A percentile compares a stretch with the other conserved stretches of the same genome.
These are phyloP conservation scores for Sophora flavescens DNA, from an alignment of 306 rosid species.

Conservation along the genomic window DNA sequence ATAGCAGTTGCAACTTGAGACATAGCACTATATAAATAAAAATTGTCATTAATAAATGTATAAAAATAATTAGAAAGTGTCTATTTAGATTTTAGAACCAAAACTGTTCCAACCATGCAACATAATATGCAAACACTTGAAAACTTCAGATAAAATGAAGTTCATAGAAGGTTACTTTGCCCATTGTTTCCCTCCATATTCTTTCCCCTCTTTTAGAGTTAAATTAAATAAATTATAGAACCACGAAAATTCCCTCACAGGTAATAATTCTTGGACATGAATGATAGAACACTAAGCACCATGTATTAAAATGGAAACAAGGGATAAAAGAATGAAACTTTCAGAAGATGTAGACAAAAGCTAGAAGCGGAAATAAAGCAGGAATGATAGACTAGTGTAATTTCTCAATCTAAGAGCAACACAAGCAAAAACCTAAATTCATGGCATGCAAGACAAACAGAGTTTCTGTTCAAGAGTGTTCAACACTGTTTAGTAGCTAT, in stretches of 20 bases:
- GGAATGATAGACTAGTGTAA: not conserved
- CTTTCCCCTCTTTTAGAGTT: not conserved
- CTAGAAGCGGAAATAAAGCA: not conserved
- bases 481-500: not conserved
- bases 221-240: not conserved
- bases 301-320: not conserved
- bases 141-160: conserved; percentile 21
- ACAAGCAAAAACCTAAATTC: not conserved
- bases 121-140: not conserved
- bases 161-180: not conserved
- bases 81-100: not conserved
- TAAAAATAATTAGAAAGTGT: not conserved
- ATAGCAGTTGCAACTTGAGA: not conserved
- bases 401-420: conserved; percentile 5
- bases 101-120: not conserved
- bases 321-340: not conserved
- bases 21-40: not conserved
- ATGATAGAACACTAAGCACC: not conserved
- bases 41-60: not conserved
- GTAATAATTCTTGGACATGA: conserved; percentile 10
- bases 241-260: not conserved
- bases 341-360: conserved; percentile 15
- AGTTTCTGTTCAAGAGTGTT: not conserved
- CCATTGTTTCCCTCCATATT: not conserved
- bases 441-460: conserved; percentile 1